Evolutionary conservation across 805 yeast species (phyloP).

Genomic region (Babjeviella inositovora): DNA sequence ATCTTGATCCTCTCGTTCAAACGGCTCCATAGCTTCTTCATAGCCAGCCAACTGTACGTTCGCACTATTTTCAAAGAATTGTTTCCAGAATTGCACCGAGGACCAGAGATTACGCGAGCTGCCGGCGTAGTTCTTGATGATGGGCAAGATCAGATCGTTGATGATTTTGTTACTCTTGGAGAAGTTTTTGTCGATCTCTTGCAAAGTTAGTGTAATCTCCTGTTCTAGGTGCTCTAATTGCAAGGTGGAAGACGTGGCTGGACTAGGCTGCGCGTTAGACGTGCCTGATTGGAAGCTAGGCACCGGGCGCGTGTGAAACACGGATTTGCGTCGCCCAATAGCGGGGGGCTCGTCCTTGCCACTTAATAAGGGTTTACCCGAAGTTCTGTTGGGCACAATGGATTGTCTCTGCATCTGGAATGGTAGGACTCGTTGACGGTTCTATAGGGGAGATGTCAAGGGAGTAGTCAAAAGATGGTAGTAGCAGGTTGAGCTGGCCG

Average conservation of each 20-base stretch:
- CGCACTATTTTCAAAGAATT: slow-evolving; percentile 63
- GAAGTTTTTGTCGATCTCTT: slow-evolving; percentile 64
- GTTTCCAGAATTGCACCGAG: slow-evolving; percentile 61
- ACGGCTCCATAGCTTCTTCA: slow-evolving; percentile 19
- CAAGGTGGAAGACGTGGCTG: slow-evolving; percentile 12
- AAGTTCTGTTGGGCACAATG: no score
- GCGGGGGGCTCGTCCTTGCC: no score
- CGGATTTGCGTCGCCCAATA: no score
- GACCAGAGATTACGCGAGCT: slow-evolving; percentile 48
- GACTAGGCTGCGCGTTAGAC: no score
- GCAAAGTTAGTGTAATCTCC: slow-evolving; percentile 61
- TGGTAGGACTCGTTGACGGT: no score
- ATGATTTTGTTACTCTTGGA: slow-evolving; percentile 53
- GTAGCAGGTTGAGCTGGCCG: no score
- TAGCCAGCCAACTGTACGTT: slow-evolving; percentile 41
- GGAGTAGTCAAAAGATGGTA: no score
- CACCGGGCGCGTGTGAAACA: no score
- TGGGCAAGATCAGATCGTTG: slow-evolving; percentile 53
- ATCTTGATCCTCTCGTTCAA: slow-evolving; percentile 10
- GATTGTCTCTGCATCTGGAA: no score
- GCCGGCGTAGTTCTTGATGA: slow-evolving; percentile 39
- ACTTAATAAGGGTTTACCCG: no score
- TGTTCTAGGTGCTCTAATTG: slow-evolving; percentile 57
- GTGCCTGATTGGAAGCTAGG: no score
- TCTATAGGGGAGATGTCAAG: no score